These are phyloP conservation scores for Teratosphaeria nubilosa DNA, from an alignment of 2,329 filamentous ascomycete genomes.

Conservation along the genomic window DNA sequence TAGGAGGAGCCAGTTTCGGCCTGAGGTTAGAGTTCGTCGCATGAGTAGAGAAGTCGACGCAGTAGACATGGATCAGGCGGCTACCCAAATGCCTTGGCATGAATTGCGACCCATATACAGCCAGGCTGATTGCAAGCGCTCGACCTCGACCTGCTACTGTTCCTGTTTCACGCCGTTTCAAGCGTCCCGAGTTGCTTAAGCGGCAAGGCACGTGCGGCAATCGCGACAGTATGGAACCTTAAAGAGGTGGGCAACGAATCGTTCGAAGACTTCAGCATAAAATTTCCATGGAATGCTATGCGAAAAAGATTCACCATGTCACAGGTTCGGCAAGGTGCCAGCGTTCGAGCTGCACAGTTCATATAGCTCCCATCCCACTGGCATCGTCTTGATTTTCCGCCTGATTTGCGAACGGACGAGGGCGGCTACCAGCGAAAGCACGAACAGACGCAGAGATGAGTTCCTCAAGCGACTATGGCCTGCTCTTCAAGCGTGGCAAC, in stretches of 20 bases:
- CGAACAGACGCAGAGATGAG: neutral
- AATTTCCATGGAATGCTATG: neutral
- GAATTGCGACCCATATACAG: neutral
- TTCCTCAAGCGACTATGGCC: neutral
- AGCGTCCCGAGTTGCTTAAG: neutral
- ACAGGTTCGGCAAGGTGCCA: neutral
- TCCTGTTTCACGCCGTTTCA: neutral
- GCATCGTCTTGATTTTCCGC: neutral
- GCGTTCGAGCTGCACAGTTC: neutral
- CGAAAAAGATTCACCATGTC: neutral
- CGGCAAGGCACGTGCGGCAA: neutral
- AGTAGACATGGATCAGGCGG: neutral
- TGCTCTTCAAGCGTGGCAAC: neutral
- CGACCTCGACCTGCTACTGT: neutral
- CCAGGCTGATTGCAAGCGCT: neutral
- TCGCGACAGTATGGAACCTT: neutral
- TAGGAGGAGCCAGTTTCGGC: neutral
- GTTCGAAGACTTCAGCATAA: neutral
- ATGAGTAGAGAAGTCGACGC: neutral
- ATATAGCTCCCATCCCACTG: neutral
- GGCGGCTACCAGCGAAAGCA: neutral
- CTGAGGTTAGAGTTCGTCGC: neutral
- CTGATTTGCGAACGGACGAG: neutral
- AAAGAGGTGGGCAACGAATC: neutral
- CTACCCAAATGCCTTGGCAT: neutral